Evolutionary conservation across 805 yeast genomes (phyloP).

Genomic region (Schwanniomyces occidentalis): DNA sequence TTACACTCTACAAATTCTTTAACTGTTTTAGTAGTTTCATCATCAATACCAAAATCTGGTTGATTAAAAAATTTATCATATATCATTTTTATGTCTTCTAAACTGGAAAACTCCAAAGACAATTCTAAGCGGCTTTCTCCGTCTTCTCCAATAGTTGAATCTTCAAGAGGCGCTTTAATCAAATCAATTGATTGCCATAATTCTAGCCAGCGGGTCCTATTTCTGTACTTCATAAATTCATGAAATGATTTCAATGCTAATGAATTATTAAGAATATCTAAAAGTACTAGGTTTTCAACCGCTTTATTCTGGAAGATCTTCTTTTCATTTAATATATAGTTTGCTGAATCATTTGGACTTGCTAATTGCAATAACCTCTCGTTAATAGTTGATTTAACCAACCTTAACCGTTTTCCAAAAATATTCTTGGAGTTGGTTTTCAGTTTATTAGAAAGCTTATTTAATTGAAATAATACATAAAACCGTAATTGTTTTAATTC

Average conservation of each 20-base stretch:
- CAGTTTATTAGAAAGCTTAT: constrained; percentile 44
- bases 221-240: constrained; percentile 18
- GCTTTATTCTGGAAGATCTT: background rate
- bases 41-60: constrained; percentile 3
- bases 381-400: constrained; percentile 9
- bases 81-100: constrained; percentile 54
- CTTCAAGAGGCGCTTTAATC: constrained; percentile 73
- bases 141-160: constrained; percentile 27
- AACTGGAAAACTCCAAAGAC: constrained; percentile 44
- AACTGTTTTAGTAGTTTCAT: constrained; percentile 29
- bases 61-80: constrained; percentile 43
- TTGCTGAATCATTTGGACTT: background rate
- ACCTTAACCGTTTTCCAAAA: constrained; percentile 36
- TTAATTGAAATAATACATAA: constrained; percentile 46
- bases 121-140: constrained; percentile 32
- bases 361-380: constrained; percentile 3
- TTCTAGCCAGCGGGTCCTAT: constrained; percentile 40
- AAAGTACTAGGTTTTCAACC: constrained; percentile 26
- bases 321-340: background rate
- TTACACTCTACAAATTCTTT: constrained; percentile 17
- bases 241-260: constrained; percentile 34
- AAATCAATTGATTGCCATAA: constrained; percentile 69
- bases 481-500: constrained; percentile 52
- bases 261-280: constrained; percentile 50
- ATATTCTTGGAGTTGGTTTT: constrained; percentile 44